Conservation (phyloP, 345 rosid species). For the Eucalyptus pauciflora region DNA sequence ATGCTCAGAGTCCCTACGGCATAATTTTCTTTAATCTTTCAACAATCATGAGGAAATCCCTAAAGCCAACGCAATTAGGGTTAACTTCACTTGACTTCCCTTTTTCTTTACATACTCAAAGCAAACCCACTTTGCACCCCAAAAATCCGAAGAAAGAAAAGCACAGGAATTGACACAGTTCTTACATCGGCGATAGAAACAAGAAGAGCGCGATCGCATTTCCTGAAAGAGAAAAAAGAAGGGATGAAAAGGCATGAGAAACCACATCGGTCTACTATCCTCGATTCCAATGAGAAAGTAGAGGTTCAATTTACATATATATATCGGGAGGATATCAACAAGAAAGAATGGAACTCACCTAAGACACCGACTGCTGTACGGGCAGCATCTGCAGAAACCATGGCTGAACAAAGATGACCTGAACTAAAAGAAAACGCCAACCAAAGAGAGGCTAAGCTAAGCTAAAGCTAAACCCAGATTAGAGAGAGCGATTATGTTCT, state of each 20-base stretch:
- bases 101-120: background rate
- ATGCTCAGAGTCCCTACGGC: background rate
- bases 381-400: slow-evolving; percentile 37
- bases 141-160: background rate
- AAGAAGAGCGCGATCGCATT: slow-evolving; percentile 59
- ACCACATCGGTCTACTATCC: background rate
- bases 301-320: background rate
- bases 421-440: background rate
- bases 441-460: background rate
- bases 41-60: background rate
- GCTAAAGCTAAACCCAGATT: background rate
- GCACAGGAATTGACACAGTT: background rate
- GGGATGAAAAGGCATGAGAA: background rate
- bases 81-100: background rate
- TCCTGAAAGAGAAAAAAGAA: slow-evolving; percentile 29
- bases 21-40: background rate
- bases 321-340: background rate
- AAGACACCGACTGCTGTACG: slow-evolving; percentile 52
- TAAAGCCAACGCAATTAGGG: background rate
- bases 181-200: slow-evolving; percentile 89
- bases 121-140: background rate
- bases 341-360: slow-evolving; percentile 15
- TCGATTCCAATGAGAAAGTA: background rate
- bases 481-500: background rate
- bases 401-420: background rate